Evolutionary conservation across 345 rosid genomes (phyloP), one percentile per base, ranked within the genome.

Genomic region (Hevea brasiliensis): DNA sequence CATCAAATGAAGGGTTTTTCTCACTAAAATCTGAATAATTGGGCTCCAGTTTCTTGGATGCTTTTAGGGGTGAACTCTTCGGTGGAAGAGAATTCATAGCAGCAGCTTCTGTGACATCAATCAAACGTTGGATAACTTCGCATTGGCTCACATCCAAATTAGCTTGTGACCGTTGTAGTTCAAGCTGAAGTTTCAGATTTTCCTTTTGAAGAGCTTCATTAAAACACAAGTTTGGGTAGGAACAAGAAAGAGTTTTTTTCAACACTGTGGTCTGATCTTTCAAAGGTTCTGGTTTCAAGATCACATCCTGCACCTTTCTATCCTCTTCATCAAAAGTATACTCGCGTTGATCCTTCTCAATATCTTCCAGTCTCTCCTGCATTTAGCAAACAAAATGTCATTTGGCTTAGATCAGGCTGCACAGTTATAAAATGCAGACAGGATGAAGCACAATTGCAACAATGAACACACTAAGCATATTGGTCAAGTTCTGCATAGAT

Each of bases 281-380:
- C 20, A 92, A 79, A 37, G 94, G 86, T 23, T 92, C 98, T 14
- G 89, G 91, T 67, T 85, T 87, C 85, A 95, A 27, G 40, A 95
- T 90, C 72, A 89, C 84, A 81, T 84, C 85, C 63, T 95, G 99
- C 84, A 95, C 89, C 82, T 84, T 89, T 74, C 89, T 89, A 53
- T 95, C 98, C 82, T 92, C 99, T 67, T 90, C 97, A 76, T 90
- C 99, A 61, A 95, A 74, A 27, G 96, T 95, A 70, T 92, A 95
- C 82, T 95, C 99, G 0, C 83, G 68, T 70, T 92, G 98, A 90
- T 95, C 97, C 80, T 77, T 88, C 85, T 91, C 99, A 73, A 95
- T 95, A 79, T 81, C 83, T 69, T 89, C 96, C 23, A 95, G 72
- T 73, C 98, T 87, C 87, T 92, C 98, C 98, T 94, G 83, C 37